Conservation (phyloP, 257 asterid genomes). For the Solanum ahanhuiri region DNA sequence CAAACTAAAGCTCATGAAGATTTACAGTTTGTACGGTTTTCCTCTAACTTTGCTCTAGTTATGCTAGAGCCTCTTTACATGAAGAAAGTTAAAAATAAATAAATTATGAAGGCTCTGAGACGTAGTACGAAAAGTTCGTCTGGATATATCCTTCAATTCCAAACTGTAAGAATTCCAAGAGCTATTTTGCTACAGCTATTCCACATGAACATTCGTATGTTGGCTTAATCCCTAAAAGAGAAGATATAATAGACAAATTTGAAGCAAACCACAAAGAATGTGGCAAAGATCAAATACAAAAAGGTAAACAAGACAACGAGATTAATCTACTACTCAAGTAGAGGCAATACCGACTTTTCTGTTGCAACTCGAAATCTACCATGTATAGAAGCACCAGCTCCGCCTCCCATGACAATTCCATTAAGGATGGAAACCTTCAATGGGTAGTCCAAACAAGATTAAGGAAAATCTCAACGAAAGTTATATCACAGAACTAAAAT, state of each 20-base stretch:
- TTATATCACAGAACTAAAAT: background rate
- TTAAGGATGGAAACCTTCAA: slow-evolving; percentile 77
- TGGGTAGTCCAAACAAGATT: background rate
- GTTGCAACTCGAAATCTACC: slow-evolving; percentile 92
- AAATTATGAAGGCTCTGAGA: background rate
- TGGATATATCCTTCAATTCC: background rate
- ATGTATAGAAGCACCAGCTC: slow-evolving; percentile 78
- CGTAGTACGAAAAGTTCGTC: background rate
- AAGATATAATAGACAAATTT: background rate
- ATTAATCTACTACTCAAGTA: background rate
- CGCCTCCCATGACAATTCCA: slow-evolving; percentile 98
- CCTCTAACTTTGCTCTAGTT: background rate
- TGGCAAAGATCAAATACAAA: background rate
- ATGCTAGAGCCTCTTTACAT: background rate
- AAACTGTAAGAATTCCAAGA: background rate
- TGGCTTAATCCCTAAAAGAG: background rate
- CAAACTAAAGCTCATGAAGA: background rate
- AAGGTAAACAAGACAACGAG: background rate
- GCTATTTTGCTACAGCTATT: background rate
- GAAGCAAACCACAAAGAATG: background rate
- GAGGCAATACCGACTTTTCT: slow-evolving; percentile 59
- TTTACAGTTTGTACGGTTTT: background rate
- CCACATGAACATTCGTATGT: background rate
- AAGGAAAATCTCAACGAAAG: background rate
- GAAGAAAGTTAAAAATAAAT: background rate